phyloP scores from a whole-genome alignment of 108 stramenopile genomes.

The Cylindrotheca closterium region DNA sequence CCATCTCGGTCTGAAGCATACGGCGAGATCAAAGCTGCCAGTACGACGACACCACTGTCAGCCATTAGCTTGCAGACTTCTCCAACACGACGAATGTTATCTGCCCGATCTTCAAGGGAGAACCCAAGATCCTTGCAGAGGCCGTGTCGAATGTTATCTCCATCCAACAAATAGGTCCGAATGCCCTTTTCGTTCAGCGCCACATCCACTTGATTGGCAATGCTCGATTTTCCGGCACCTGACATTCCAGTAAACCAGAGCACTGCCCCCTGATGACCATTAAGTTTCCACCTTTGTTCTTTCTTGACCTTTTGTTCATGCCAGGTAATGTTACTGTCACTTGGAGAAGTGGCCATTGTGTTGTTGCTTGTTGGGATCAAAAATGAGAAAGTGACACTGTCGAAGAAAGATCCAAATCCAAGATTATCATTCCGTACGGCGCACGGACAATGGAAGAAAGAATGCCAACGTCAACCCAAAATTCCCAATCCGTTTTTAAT shows the following conservation, averaged over 20 bases:
- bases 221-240: slow-evolving; percentile 42
- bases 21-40: slow-evolving; percentile 90
- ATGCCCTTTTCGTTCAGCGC: slow-evolving; percentile 37
- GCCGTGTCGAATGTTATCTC: slow-evolving; percentile 88
- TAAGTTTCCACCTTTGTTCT: slow-evolving; percentile 27
- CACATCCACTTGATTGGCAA: slow-evolving; percentile 41
- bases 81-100: slow-evolving; percentile 91
- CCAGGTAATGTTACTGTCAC: slow-evolving; percentile 26
- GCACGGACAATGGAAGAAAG: too few species aligned
- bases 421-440: too few species aligned
- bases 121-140: slow-evolving; percentile 87
- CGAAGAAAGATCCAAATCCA: background rate
- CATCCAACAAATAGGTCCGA: slow-evolving; percentile 63
- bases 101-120: slow-evolving; percentile 73
- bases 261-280: slow-evolving; percentile 26
- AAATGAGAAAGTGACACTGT: background rate
- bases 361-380: too few species aligned
- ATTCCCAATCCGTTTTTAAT: too few species aligned
- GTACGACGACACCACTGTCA: slow-evolving; percentile 86
- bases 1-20: slow-evolving; percentile 78
- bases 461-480: too few species aligned
- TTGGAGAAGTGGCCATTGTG: background rate
- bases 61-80: slow-evolving; percentile 85
- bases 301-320: slow-evolving; percentile 29
- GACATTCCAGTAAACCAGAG: slow-evolving; percentile 53